These are phyloP conservation scores for Picochlorum sp. DNA, from an alignment of 139 green algal genomes.

Conservation along the genomic window DNA sequence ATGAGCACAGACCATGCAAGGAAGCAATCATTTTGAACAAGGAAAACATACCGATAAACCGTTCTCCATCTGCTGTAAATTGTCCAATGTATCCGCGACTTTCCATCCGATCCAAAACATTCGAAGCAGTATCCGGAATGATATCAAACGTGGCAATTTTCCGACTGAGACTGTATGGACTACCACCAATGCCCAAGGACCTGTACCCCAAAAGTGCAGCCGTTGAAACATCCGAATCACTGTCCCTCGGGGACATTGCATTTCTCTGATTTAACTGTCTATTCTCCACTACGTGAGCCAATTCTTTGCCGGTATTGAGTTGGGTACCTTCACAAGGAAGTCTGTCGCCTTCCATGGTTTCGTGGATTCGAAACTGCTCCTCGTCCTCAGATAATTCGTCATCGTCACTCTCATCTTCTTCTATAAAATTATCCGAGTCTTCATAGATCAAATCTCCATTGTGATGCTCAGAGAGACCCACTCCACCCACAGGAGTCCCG, in stretches of 20 bases:
- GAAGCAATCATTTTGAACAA: too few species aligned
- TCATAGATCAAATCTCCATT: constrained; percentile 1
- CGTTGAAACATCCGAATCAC: too few species aligned
- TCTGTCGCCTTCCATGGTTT: not conserved
- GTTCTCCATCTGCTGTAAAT: constrained; percentile 65
- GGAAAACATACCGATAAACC: constrained; percentile 20
- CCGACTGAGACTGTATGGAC: not conserved
- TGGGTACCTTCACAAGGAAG: too few species aligned
- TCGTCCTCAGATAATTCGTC: not conserved
- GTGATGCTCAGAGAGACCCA: not conserved
- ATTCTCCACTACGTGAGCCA: too few species aligned
- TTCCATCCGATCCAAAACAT: constrained; percentile 48
- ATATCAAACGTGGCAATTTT: constrained; percentile 28
- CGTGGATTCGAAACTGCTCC: constrained; percentile 3
- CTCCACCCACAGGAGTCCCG: not conserved
- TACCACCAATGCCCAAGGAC: too few species aligned
- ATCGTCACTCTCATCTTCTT: constrained; percentile 11
- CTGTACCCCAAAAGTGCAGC: too few species aligned
- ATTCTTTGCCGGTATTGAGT: too few species aligned
- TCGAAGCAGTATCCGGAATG: constrained; percentile 13
- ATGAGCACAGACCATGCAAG: too few species aligned
- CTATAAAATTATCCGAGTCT: constrained; percentile 1
- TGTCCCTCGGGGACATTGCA: too few species aligned
- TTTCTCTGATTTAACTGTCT: too few species aligned
- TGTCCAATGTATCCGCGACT: constrained; percentile 86